Conservation (phyloP, 257 asterid species). For the Solanum clarkiae region DNA sequence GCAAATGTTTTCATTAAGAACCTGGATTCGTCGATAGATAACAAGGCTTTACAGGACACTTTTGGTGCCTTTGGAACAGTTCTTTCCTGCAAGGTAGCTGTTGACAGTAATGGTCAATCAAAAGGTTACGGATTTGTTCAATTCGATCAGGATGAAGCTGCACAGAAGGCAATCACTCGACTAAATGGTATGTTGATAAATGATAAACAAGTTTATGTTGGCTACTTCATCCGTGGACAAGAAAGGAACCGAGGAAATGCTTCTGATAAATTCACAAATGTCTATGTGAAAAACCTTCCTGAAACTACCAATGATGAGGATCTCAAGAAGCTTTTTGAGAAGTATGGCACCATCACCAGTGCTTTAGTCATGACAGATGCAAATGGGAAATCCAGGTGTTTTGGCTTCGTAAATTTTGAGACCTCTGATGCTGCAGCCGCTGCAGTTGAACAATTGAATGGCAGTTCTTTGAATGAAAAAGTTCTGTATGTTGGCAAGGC, state of each 20-base stretch:
- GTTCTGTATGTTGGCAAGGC: conserved; percentile 62
- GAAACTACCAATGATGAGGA: conserved; percentile 32
- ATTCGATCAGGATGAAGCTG: conserved; percentile 59
- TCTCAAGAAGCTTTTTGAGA: conserved; percentile 34
- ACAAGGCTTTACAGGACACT: conserved; percentile 56
- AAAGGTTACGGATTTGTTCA: conserved; percentile 86
- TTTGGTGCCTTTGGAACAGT: conserved; percentile 60
- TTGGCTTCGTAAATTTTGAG: conserved; percentile 67
- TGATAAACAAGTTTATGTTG: conserved; percentile 69
- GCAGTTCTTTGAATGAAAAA: conserved; percentile 31
- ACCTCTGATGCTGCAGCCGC: conserved; percentile 40
- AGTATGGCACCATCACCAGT: conserved; percentile 57
- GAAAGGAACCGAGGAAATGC: conserved; percentile 35
- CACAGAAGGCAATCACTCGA: conserved; percentile 39
- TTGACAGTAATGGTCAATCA: conserved; percentile 39
- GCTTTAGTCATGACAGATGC: conserved; percentile 53
- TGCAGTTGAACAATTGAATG: conserved; percentile 59
- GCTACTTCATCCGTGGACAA: conserved; percentile 53
- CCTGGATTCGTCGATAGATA: conserved; percentile 49
- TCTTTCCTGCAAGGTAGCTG: conserved; percentile 74
- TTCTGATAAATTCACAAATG: conserved; percentile 41
- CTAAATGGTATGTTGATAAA: conserved; percentile 70
- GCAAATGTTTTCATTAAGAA: conserved; percentile 73
- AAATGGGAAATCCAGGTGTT: conserved; percentile 55
- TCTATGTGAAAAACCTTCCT: conserved; percentile 55